Base-by-base conservation (phyloP, 2,329 filamentous ascomycete species). In the Colletotrichum sansevieriae region DNA sequence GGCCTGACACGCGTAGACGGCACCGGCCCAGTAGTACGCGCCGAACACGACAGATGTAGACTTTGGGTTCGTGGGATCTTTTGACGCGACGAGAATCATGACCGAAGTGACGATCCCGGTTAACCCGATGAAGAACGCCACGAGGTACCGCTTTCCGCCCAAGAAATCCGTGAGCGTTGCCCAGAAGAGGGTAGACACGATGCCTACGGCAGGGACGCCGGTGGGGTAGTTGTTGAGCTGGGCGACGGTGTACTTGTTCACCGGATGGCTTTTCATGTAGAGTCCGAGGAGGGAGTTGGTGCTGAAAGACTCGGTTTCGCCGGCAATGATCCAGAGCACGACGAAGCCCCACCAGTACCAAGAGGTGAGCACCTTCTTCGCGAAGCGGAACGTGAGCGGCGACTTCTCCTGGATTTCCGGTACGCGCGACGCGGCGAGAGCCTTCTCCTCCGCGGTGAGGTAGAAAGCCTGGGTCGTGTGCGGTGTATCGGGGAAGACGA, bases 1-100 rank as follows among this genome's bases (percentile, higher is more conserved):
- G 0, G 91, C 90, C 77, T 93, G 90, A 73, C 90, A 91, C 0
- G 91, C 90, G 72, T 93, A 93, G 0, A 92, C 88, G 3, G 85
- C 82, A 1, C 91, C 91, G 0, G 90, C 88, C 87, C 88, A 90
- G 76, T 92, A 92, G 72, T 92, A 92, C 4, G 90, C 89, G 0
- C 77, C 89, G 70, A 93, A 91, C 0, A 88, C 84, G 1, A 86
- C 80, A 0, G 83, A 74, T 0, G 87, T 90, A 3, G 83, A 85
- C 0, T 55, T 57, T 0, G 77, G 60, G 37, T 74, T 81, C 0
- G 76, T 76, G 0, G 82, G 80, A 35, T 82, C 73, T 3, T 80
- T 77, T 0, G 84, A 82, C 39, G 84, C 83, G 0, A 83, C 83
- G 0, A 93, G 78, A 2, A 93, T 86, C 82, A 93, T 85, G 4